Evolutionary conservation across 805 yeast genomes (phyloP), one percentile per base, ranked within the genome.

Genomic region (Danielozyma ontarioensis): DNA sequence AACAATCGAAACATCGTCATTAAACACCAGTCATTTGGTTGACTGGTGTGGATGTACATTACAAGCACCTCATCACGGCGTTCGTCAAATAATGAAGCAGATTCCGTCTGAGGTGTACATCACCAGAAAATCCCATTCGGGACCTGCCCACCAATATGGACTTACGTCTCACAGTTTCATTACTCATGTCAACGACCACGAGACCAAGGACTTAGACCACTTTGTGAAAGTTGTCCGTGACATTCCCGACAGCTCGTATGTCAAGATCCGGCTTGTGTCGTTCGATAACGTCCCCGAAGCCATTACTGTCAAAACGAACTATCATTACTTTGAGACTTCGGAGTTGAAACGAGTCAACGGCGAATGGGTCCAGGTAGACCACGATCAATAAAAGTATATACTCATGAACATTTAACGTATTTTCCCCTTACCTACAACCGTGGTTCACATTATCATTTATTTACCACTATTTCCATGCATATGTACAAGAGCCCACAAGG

Each of bases 1-100:
- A 8, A 78, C 94, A 3, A 72, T 76, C 2, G 72, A 74, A 14
- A 71, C 88, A 3, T 63, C 68, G 18, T 68, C 70, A 25, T 60
- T 77, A 29, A 64, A 70, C 35, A 86, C 95, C 2, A 72, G 74
- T 25, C 79, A 80, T 35, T 63, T 86, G 25, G 80, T 84, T 6
- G 68, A 74, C 31, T 89, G 95, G 93, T 76, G 88, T 33, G 96
- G 96, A 15, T 80, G 88, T 25, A 61, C 82, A 4, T 57, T 89
- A 22, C 97, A 89, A 52, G 72, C 77, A 25, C 96, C 96, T n/a
- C 96, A 87, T 56, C 94, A 83, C 51, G 90, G 93, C 6, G 96
- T 88, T 13, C 76, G 89, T 41, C 96, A 88, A 61, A 78, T 83
- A 25, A 80, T 84, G 74, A 75, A 76, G 33, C 68, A 74, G 35